A percentile compares a stretch with the other conserved stretches of the same genome.
These are phyloP conservation scores for Quercus engelmannii DNA, from an alignment of 306 rosid species.

Conservation along the genomic window DNA sequence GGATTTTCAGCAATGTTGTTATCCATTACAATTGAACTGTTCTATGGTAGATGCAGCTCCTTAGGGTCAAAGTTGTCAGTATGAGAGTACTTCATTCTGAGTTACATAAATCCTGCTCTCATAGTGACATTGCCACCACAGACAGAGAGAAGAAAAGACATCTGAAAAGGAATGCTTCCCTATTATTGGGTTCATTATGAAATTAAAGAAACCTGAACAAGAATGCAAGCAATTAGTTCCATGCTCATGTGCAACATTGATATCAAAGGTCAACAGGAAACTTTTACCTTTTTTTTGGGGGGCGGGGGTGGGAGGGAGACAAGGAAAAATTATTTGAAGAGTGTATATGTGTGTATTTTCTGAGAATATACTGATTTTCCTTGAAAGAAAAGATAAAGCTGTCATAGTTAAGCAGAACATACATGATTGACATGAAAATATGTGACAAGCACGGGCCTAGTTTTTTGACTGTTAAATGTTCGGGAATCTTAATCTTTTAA, in stretches of 20 bases:
- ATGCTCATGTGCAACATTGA: background rate
- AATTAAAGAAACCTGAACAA: background rate
- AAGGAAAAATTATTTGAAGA: background rate
- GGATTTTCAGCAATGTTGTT: conserved; percentile 19
- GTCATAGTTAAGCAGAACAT: background rate
- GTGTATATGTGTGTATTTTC: background rate
- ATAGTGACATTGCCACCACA: background rate
- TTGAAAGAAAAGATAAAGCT: background rate
- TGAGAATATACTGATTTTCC: background rate
- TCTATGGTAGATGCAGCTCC: conserved; percentile 11
- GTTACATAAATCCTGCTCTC: conserved; percentile 10
- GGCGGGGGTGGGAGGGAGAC: background rate
- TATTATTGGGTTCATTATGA: background rate
- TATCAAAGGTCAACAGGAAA: background rate
- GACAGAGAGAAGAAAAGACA: background rate
- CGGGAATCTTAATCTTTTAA: too few species aligned
- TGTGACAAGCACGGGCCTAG: too few species aligned
- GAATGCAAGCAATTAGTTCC: background rate
- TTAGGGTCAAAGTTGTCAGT: background rate
- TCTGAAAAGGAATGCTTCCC: background rate
- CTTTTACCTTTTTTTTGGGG: background rate
- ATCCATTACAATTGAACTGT: conserved; percentile 33
- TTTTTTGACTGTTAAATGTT: too few species aligned
- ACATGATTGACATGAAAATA: background rate
- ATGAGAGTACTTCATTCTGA: conserved; percentile 1